These are phyloP conservation scores for Drosera capensis DNA, from an alignment of 148 eudicot species.

Conservation along the genomic window DNA sequence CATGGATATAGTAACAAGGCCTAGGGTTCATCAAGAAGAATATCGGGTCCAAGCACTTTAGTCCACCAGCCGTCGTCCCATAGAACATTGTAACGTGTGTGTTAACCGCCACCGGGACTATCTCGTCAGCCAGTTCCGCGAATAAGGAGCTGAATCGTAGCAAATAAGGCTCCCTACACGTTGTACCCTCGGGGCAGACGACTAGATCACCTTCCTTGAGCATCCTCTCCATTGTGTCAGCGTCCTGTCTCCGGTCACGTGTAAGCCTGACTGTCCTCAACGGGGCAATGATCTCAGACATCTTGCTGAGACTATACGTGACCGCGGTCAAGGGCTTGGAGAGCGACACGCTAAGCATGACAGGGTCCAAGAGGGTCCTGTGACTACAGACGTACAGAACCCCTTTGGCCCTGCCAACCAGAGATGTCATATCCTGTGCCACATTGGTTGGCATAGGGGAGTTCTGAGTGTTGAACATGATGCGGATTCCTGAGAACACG, in stretches of 20 bases:
- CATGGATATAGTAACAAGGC: slow-evolving; percentile 13
- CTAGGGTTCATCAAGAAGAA: slow-evolving; percentile 79
- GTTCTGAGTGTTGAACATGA: slow-evolving; percentile 10
- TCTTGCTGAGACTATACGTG: slow-evolving; percentile 58
- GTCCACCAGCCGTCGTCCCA: slow-evolving; percentile 70
- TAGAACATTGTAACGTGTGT: slow-evolving; percentile 51
- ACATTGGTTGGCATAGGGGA: background rate
- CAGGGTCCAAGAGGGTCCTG: slow-evolving; percentile 59
- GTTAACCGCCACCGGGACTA: slow-evolving; percentile 61
- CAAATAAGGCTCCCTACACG: slow-evolving; percentile 77
- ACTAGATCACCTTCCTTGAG: slow-evolving; percentile 43
- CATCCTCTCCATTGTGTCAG: slow-evolving; percentile 33
- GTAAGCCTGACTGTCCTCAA: slow-evolving; percentile 48
- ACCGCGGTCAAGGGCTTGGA: slow-evolving; percentile 47
- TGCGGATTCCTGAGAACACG: slow-evolving; percentile 29
- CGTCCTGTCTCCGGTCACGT: slow-evolving; percentile 39
- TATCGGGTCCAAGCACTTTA: slow-evolving; percentile 55
- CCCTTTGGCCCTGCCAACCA: slow-evolving; percentile 19
- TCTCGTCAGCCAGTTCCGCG: slow-evolving; percentile 41
- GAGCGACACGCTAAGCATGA: slow-evolving; percentile 35
- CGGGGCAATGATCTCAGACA: slow-evolving; percentile 56
- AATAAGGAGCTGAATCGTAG: slow-evolving; percentile 71
- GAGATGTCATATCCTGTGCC: background rate
- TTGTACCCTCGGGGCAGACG: slow-evolving; percentile 81
- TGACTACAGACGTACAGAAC: slow-evolving; percentile 65